These are phyloP conservation scores for Gnetum montanum DNA, from an alignment of 75 land plant species.

Conservation along the genomic window DNA sequence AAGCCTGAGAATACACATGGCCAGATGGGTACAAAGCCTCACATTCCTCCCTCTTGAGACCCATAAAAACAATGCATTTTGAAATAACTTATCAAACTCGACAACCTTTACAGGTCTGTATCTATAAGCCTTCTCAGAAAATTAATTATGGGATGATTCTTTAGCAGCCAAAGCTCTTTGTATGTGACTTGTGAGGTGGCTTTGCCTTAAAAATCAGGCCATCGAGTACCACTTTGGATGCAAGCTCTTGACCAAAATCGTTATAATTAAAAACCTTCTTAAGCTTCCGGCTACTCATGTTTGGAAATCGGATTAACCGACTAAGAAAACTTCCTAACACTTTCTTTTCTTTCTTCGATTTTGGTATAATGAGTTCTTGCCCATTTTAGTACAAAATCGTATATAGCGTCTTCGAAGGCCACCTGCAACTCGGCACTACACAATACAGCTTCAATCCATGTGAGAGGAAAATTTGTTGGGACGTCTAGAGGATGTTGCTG, in stretches of 20 bases:
- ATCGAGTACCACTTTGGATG: conserved; percentile 79
- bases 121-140: conserved; percentile 85
- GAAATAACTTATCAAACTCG: conserved; percentile 81
- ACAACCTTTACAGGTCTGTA: conserved; percentile 95
- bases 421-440: conserved; percentile 90
- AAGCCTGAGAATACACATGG: conserved; percentile 95
- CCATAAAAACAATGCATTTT: conserved; percentile 85
- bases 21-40: conserved; percentile 76
- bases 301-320: conserved; percentile 79
- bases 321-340: conserved; percentile 57
- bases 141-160: conserved; percentile 49
- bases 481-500: no score
- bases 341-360: conserved; percentile 76
- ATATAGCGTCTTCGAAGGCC: conserved; percentile 92
- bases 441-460: conserved; percentile 85
- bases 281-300: conserved; percentile 84
- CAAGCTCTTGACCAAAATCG: conserved; percentile 81
- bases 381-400: conserved; percentile 95
- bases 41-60: conserved; percentile 86
- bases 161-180: conserved; percentile 68
- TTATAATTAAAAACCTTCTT: conserved; percentile 68
- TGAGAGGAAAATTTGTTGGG: conserved; percentile 71
- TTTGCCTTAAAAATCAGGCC: conserved; percentile 96
- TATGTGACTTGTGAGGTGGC: conserved; percentile 81
- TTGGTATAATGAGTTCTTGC: conserved; percentile 73